phyloP scores from a whole-genome alignment of 768 basidiomycete genomes.

The Suillus luteus region DNA sequence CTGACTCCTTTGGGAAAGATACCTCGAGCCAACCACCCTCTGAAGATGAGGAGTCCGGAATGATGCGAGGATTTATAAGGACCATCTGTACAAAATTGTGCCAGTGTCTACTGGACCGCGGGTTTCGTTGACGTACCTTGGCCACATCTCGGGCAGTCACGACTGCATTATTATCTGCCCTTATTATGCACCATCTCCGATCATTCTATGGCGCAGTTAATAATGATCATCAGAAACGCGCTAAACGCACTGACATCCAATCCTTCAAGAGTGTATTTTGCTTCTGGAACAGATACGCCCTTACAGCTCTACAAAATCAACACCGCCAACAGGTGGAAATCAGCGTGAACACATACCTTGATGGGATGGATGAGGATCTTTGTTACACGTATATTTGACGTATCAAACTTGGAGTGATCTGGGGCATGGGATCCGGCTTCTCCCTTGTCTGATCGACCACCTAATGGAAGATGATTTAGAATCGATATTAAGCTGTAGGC shows the following conservation, averaged over 20 bases:
- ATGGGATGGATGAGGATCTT: slow-evolving; percentile 69
- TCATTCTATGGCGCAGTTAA: slow-evolving; percentile 54
- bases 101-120: neutral
- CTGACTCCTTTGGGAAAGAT: slow-evolving; percentile 60
- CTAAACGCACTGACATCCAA: slow-evolving; percentile 53
- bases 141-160: slow-evolving; percentile 69
- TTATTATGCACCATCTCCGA: slow-evolving; percentile 70
- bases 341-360: slow-evolving; percentile 44
- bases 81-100: slow-evolving; percentile 52
- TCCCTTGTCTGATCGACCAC: neutral
- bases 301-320: slow-evolving; percentile 60
- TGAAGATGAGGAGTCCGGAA: slow-evolving; percentile 44
- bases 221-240: slow-evolving; percentile 4
- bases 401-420: slow-evolving; percentile 30
- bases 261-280: slow-evolving; percentile 60
- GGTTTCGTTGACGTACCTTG: slow-evolving; percentile 43
- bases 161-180: slow-evolving; percentile 50
- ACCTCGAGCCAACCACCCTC: slow-evolving; percentile 54
- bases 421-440: neutral
- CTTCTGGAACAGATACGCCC: slow-evolving; percentile 59
- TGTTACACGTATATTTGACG: slow-evolving; percentile 43
- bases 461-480: neutral
- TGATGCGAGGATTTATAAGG: slow-evolving; percentile 59
- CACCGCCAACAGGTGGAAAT: neutral
- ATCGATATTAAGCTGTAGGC: neutral